Evolutionary conservation across 106 monocot genomes (phyloP).

Genomic region (Posidonia australis): DNA sequence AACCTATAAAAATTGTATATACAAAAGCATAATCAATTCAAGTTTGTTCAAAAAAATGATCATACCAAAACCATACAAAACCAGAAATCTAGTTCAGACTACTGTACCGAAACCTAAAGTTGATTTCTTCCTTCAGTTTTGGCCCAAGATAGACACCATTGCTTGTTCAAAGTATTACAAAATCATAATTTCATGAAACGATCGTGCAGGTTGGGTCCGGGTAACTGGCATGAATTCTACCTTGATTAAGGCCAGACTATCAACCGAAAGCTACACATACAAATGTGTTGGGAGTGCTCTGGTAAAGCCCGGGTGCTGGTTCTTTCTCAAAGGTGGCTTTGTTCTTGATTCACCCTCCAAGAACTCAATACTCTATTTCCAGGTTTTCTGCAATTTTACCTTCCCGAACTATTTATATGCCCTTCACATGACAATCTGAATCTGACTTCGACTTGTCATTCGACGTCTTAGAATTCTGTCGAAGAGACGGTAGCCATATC

Average conservation of each 20-base stretch:
- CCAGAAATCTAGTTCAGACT: too few species aligned
- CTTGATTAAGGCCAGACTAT: slow-evolving; percentile 54
- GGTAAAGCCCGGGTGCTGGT: slow-evolving; percentile 69
- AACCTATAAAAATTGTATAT: too few species aligned
- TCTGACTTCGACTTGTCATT: too few species aligned
- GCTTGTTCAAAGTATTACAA: background rate
- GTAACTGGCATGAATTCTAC: slow-evolving; percentile 40
- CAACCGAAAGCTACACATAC: slow-evolving; percentile 33
- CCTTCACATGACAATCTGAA: too few species aligned
- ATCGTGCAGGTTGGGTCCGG: slow-evolving; percentile 68
- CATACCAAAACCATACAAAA: too few species aligned
- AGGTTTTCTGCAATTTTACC: slow-evolving; percentile 18
- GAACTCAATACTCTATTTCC: slow-evolving; percentile 55
- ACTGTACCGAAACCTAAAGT: too few species aligned
- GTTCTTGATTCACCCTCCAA: slow-evolving; percentile 50
- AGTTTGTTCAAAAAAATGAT: too few species aligned
- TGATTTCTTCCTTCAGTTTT: too few species aligned
- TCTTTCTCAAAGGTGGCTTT: slow-evolving; percentile 90
- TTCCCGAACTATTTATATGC: too few species aligned
- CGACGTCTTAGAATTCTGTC: slow-evolving; percentile 37
- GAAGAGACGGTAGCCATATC: slow-evolving; percentile 26
- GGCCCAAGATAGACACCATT: background rate
- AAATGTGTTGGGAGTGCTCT: slow-evolving; percentile 64
- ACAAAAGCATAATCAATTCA: too few species aligned
- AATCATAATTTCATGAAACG: background rate